phyloP scores from a whole-genome alignment of 371 early-diverging fungal genomes.

The Rhizopus sp. region DNA sequence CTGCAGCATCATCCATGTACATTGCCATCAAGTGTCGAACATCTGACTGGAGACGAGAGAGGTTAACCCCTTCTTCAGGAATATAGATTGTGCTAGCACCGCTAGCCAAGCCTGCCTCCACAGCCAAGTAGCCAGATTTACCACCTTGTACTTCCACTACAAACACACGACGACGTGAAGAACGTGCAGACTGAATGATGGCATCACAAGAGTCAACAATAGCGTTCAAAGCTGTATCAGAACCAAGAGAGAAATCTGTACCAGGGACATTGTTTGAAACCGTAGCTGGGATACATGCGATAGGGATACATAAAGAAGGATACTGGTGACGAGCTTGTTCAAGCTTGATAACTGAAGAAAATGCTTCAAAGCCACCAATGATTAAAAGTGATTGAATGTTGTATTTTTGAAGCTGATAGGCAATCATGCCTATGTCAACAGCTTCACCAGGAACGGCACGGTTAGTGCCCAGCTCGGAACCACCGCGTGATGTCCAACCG shows the following conservation, averaged over 20 bases:
- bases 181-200: slow-evolving; percentile 89
- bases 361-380: slow-evolving; percentile 96
- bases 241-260: slow-evolving; percentile 94
- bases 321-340: slow-evolving; percentile 71
- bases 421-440: slow-evolving; percentile 75
- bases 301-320: slow-evolving; percentile 91
- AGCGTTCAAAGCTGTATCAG: slow-evolving; percentile 97
- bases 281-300: slow-evolving; percentile 95
- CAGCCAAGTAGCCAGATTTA: slow-evolving; percentile 94
- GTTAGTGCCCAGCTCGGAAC: slow-evolving; percentile 95
- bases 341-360: slow-evolving; percentile 72
- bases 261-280: slow-evolving; percentile 99
- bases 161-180: slow-evolving; percentile 94
- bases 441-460: slow-evolving; percentile 82
- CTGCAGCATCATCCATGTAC: slow-evolving; percentile 72
- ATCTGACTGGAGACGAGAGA: slow-evolving; percentile 83
- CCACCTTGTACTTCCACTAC: slow-evolving; percentile 99
- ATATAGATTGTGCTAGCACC: slow-evolving; percentile 97
- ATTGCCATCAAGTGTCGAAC: slow-evolving; percentile 76
- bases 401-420: slow-evolving; percentile 89
- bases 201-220: slow-evolving; percentile 95
- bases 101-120: slow-evolving; percentile 87
- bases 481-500: slow-evolving; percentile 93
- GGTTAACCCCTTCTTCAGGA: slow-evolving; percentile 91
- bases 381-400: slow-evolving; percentile 88